These are phyloP conservation scores for Gaillardinia entomophila DNA, from an alignment of 805 yeast species.

Conservation along the genomic window DNA sequence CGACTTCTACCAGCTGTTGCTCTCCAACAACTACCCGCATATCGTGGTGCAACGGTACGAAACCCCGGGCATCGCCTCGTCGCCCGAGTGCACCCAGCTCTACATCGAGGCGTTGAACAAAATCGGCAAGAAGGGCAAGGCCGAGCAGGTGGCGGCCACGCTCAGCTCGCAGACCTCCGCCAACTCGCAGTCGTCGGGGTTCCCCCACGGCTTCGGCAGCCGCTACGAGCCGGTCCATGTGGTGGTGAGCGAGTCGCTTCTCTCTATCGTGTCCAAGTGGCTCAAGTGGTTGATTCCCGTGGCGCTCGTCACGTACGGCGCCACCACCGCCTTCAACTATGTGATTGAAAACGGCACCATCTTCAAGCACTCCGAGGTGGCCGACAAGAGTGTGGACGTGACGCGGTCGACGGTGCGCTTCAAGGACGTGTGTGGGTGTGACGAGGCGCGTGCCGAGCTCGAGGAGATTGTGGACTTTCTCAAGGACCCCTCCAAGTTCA, in stretches of 20 bases:
- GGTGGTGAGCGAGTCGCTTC: conserved; percentile 79
- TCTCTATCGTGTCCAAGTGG: conserved; percentile 79
- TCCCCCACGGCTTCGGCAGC: conserved; percentile 47
- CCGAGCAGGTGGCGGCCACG: conserved; percentile 56
- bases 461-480: conserved; percentile 98
- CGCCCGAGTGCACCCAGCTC: conserved; percentile 69
- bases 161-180: conserved; percentile 11
- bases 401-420: conserved; percentile 82
- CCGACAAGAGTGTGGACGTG: conserved; percentile 77
- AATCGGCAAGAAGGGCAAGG: conserved; percentile 73
- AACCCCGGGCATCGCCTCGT: conserved; percentile 85
- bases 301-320: conserved; percentile 74
- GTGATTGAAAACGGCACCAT: conserved; percentile 80
- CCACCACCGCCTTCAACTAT: conserved; percentile 71
- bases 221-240: conserved; percentile 87
- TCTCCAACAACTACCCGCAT: conserved; percentile 87
- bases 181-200: conserved; percentile 13
- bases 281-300: conserved; percentile 82
- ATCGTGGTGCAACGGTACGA: conserved; percentile 93
- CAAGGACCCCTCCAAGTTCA: conserved; percentile 93
- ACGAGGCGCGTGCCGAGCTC: conserved; percentile 95
- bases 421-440: conserved; percentile 94
- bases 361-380: conserved; percentile 64
- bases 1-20: conserved; percentile 67
- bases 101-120: conserved; percentile 78